Evolutionary conservation across 768 basidiomycete species (phyloP).

Genomic region (Suillus placidus): DNA sequence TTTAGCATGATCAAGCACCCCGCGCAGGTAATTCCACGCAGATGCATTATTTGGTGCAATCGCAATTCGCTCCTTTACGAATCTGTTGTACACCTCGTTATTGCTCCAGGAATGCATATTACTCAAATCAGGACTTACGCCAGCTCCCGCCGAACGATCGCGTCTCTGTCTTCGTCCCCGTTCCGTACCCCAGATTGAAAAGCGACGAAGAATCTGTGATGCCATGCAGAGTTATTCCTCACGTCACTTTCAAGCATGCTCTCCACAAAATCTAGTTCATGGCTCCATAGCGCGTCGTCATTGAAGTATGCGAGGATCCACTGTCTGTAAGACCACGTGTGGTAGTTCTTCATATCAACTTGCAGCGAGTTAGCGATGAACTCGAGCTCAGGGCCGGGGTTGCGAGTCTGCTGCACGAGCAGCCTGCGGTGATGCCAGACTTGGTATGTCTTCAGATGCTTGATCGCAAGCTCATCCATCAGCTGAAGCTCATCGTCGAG

Average conservation of each 20-base stretch:
- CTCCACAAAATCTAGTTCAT: slow-evolving; percentile 78
- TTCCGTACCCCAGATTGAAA: slow-evolving; percentile 65
- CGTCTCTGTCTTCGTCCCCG: slow-evolving; percentile 63
- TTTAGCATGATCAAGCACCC: slow-evolving; percentile 64
- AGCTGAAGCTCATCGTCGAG: slow-evolving; percentile 78
- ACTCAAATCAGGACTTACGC: slow-evolving; percentile 54
- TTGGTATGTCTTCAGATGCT: slow-evolving; percentile 93
- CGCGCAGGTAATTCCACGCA: slow-evolving; percentile 97
- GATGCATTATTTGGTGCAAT: slow-evolving; percentile 91
- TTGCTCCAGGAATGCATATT: slow-evolving; percentile 1
- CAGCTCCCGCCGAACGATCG: slow-evolving; percentile 68
- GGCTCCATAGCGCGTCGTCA: slow-evolving; percentile 67
- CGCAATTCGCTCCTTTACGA: slow-evolving; percentile 80
- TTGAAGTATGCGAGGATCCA: slow-evolving; percentile 90
- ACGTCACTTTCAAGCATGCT: slow-evolving; percentile 72
- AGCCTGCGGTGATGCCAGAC: slow-evolving; percentile 95
- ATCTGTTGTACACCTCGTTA: slow-evolving; percentile 46
- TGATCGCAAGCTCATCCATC: slow-evolving; percentile 86
- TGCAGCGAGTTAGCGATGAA: slow-evolving; percentile 77
- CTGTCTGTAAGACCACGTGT: slow-evolving; percentile 98
- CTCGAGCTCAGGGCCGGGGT: slow-evolving; percentile 67
- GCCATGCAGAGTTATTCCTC: slow-evolving; percentile 97
- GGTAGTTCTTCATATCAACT: slow-evolving; percentile 93
- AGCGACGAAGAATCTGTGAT: slow-evolving; percentile 90
- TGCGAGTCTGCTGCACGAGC: slow-evolving; percentile 58